Base-by-base conservation (phyloP, 768 basidiomycete genomes). In the Lactifluus hygrophoroides region DNA sequence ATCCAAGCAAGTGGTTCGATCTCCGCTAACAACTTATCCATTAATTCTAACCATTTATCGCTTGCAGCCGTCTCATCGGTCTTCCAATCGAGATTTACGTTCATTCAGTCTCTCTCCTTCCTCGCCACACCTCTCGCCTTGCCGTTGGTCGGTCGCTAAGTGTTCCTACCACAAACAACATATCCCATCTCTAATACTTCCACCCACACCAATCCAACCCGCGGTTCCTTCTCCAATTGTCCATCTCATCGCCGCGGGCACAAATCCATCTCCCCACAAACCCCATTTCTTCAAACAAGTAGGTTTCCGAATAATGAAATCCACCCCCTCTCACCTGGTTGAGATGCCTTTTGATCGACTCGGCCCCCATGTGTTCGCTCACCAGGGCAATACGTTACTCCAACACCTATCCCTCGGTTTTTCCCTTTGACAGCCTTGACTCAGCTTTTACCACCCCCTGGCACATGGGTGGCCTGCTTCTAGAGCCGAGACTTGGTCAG, bases 1-100 rank as follows among this genome's bases (percentile, higher is more conserved):
- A 60, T 56, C 58, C 58, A 54, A 50, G 48, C 10, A 43, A 49
- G 48, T 46, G 54, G 59, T 60, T 60, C 59, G 56, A 56, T 28
- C 59, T 54, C 59, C 59, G 59, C 59, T 35, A 30, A 10, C 14
- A 5, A 43, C 23, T 55, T 55, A 60, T 60, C 49, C 49, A 44
- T 50, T 45, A 40, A 58, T 51, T 45, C 35, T 45, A 14, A 32
- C 44, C 50, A 40, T 52, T 50, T 48, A 53, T 53, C 45, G 38
- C 21, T 19, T 3, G 32, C 6, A 25, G 52, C 58, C 58, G 23
- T 37, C 2, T 17, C 1, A 7, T 54, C 58, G 58, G 52, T 3
- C 4, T 27, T 21, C 35, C 3, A 23, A 51, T 57, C 49, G 56
- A 57, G 56, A 57, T 57, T 51, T 44, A 25, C 19, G 23, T 35